phyloP scores from a whole-genome alignment of 495 filamentous ascomycete species.

The Penicillium maclennaniae region DNA sequence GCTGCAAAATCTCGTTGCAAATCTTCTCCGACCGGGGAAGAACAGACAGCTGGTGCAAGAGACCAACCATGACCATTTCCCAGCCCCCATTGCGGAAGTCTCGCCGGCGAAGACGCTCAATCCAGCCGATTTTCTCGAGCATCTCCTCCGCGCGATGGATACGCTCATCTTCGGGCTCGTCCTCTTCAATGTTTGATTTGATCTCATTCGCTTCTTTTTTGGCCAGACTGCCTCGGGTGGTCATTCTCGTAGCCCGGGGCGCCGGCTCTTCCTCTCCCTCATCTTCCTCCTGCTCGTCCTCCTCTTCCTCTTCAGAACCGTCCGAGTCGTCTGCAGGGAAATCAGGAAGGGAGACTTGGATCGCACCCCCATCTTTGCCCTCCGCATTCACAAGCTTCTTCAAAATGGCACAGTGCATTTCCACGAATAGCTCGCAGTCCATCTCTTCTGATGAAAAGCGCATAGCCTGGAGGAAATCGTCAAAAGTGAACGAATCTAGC shows the following conservation, averaged over 20 bases:
- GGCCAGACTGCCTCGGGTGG: conserved; percentile 78
- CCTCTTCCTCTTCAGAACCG: conserved; percentile 52
- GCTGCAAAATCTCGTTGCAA: conserved; percentile 73
- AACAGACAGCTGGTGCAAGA: conserved; percentile 79
- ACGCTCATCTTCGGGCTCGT: conserved; percentile 33
- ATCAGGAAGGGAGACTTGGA: conserved; percentile 75
- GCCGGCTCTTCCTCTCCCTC: conserved; percentile 41
- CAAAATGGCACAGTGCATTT: conserved; percentile 86
- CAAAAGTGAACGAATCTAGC: conserved; percentile 95
- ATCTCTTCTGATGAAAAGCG: conserved; percentile 70
- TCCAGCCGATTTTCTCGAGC: conserved; percentile 65
- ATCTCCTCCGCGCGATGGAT: conserved; percentile 79
- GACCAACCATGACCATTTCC: conserved; percentile 82
- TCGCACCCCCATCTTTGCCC: conserved; percentile 62
- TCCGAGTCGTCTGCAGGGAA: conserved; percentile 65
- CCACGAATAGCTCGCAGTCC: conserved; percentile 82
- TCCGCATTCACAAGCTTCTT: conserved; percentile 78
- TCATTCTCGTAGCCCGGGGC: conserved; percentile 58
- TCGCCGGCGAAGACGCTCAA: conserved; percentile 73
- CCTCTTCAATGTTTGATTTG: conserved; percentile 42
- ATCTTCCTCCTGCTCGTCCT: conserved; percentile 37
- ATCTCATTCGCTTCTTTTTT: conserved; percentile 70
- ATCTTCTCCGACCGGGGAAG: conserved; percentile 60
- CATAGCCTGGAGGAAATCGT: conserved; percentile 91
- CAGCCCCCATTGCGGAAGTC: conserved; percentile 90